Base-by-base conservation (phyloP, 192 early-diverging fungal genomes). In the Backusella australiensis region DNA sequence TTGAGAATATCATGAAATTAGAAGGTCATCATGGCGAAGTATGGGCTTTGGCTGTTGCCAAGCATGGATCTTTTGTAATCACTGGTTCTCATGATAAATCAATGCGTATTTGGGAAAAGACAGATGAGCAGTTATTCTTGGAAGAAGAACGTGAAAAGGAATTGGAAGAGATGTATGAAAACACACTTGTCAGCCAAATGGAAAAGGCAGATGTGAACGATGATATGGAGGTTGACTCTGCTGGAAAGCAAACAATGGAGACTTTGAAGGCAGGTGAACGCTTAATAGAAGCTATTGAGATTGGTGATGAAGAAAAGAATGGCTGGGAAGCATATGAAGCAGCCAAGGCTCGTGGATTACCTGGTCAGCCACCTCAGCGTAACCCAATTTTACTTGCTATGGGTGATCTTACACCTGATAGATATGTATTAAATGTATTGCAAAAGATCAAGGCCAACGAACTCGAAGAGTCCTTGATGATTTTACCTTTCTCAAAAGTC, bases 61-160 rank as follows among this genome's bases (percentile, higher is more conserved):
- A 93, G 74, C 91, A 94, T 74, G 98, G 98, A 3, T 89, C 89
- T 71, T 94, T 96, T 82, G 87, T 99, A 4, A 92, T 96, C 6
- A 91, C 96, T 4, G 93, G 90, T 1, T 93, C 96, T 34, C 98
- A 98, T 77, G 98, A 99, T 84, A 91, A 94, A 34, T 95, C 96
- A 35, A 91, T 99, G 77, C 91, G 97, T 72, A 85, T 98, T 29
- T 98, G 97, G 98, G 95, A 95, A 77, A 93, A 93, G 82, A 96
- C 98, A 8, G 98, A 99, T 46, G 98, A 98, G 78, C 95, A 91
- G 82, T 90, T 99, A 69, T 95, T 95, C 74, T 85, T 98, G 59
- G 95, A 97, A 80, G 98, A 99, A 87, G 98, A 99, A 82, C 90
- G 95, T 39, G 96, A 99, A 82, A 91, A 93, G 67, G 95, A 97